Conservation (phyloP, 805 yeast genomes). For the Ogataea dorogensis region DNA sequence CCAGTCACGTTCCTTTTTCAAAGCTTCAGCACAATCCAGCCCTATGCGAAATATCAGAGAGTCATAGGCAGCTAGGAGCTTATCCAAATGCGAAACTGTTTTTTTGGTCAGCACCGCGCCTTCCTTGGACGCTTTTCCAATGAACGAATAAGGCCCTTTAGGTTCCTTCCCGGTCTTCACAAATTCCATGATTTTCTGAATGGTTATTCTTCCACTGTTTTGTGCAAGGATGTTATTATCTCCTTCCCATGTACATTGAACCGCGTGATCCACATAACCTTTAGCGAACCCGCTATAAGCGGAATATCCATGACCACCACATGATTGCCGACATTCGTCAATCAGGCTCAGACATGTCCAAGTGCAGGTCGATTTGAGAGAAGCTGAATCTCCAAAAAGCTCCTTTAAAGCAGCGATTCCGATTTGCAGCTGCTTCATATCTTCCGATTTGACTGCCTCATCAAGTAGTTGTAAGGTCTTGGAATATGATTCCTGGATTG, state of each 20-base stretch:
- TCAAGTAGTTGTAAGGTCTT: conserved; percentile 53
- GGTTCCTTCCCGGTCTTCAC: conserved; percentile 43
- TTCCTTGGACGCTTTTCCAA: conserved; percentile 19
- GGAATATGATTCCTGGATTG: conserved; percentile 53
- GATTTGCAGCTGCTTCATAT: conserved; percentile 41
- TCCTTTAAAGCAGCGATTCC: conserved; percentile 68
- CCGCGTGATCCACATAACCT: conserved; percentile 92
- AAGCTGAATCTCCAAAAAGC: conserved; percentile 80
- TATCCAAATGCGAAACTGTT: conserved; percentile 31
- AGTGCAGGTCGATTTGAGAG: conserved; percentile 84
- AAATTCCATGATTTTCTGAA: conserved; percentile 44
- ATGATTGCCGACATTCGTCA: conserved; percentile 88
- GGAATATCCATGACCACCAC: conserved; percentile 96
- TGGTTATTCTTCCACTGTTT: conserved; percentile 77
- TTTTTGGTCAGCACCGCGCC: conserved; percentile 35
- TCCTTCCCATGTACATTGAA: conserved; percentile 98
- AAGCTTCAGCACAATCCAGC: conserved; percentile 31
- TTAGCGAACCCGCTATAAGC: conserved; percentile 90
- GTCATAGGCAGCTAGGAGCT: conserved; percentile 40
- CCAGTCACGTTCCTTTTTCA: conserved; percentile 40
- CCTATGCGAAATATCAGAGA: conserved; percentile 41
- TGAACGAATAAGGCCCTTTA: conserved; percentile 46
- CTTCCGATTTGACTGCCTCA: conserved; percentile 47
- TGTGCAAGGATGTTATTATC: conserved; percentile 86
- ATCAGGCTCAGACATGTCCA: conserved; percentile 81